Conservation (phyloP, 768 basidiomycete genomes). For the Suillus lakei region DNA sequence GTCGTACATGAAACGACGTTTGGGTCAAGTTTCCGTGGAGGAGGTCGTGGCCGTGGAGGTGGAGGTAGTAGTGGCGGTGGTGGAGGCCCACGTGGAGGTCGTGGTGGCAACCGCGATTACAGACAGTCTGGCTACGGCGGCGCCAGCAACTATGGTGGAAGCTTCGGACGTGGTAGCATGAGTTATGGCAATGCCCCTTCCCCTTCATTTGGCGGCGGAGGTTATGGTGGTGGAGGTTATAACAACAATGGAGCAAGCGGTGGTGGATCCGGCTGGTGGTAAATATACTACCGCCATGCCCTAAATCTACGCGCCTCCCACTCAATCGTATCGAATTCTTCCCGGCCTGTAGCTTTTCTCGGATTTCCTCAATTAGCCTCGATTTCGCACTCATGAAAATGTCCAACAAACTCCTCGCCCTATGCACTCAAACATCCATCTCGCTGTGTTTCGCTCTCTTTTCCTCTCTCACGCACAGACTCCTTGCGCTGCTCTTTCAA, state of each 20-base stretch:
- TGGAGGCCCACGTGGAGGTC: constrained; percentile 41
- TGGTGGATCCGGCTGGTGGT: constrained; percentile 54
- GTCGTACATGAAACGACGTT: constrained; percentile 84
- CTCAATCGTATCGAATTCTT: constrained; percentile 8
- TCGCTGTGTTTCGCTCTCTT: constrained; percentile 31
- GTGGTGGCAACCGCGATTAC: constrained; percentile 43
- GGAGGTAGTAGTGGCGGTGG: constrained; percentile 53
- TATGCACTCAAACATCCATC: constrained; percentile 16
- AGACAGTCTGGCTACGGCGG: constrained; percentile 37
- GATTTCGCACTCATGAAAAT: constrained; percentile 27
- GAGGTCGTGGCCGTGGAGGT: constrained; percentile 62
- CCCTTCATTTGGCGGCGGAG: constrained; percentile 40
- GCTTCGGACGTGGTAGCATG: constrained; percentile 31
- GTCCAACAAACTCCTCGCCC: constrained; percentile 17
- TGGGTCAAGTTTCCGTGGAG: constrained; percentile 56
- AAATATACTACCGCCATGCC: constrained; percentile 23
- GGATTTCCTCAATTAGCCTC: constrained; percentile 23
- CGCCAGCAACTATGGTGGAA: constrained; percentile 39
- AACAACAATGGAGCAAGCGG: constrained; percentile 26
- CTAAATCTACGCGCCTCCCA: constrained; percentile 16
- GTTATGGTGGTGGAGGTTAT: constrained; percentile 37
- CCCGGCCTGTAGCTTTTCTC: constrained; percentile 15
- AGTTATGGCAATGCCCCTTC: constrained; percentile 28
- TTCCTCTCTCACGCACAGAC: constrained; percentile 41
- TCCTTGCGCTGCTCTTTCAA: constrained; percentile 67